phyloP scores from a whole-genome alignment of 139 green algal species.

The Auxenochlorella pyrenoidosa region DNA sequence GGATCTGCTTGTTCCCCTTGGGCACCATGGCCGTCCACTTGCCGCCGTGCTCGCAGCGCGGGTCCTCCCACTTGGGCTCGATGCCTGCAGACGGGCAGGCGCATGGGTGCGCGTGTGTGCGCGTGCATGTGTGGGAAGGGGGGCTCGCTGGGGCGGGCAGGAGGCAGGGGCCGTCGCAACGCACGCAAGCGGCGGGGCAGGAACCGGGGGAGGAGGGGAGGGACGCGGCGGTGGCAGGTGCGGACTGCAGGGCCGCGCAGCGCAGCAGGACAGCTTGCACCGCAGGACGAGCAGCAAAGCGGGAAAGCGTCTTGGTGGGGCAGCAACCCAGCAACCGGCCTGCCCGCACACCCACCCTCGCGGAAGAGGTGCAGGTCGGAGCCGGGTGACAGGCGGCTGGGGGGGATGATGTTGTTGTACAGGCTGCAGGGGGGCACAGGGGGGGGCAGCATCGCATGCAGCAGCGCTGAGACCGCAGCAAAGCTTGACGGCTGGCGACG shows the following conservation, averaged over 20 bases:
- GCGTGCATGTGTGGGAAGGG: too few species aligned
- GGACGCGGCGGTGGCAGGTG: too few species aligned
- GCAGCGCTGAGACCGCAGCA: not conserved
- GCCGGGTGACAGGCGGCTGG: constrained; percentile 81
- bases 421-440: constrained; percentile 73
- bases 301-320: too few species aligned
- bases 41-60: constrained; percentile 85
- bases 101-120: not conserved
- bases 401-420: constrained; percentile 99
- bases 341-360: constrained; percentile 58
- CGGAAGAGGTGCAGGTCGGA: constrained; percentile 98
- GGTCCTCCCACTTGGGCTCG: constrained; percentile 99
- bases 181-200: too few species aligned
- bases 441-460: not conserved
- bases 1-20: constrained; percentile 66
- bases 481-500: too few species aligned
- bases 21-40: constrained; percentile 90
- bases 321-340: too few species aligned
- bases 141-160: not conserved
- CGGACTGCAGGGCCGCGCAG: too few species aligned
- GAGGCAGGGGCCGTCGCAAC: not conserved
- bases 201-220: too few species aligned
- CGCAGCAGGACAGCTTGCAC: too few species aligned
- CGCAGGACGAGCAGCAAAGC: too few species aligned
- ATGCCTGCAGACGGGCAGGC: constrained; percentile 59